These are phyloP conservation scores for Luffa aegyptiaca DNA, from an alignment of 306 rosid genomes.

Conservation along the genomic window DNA sequence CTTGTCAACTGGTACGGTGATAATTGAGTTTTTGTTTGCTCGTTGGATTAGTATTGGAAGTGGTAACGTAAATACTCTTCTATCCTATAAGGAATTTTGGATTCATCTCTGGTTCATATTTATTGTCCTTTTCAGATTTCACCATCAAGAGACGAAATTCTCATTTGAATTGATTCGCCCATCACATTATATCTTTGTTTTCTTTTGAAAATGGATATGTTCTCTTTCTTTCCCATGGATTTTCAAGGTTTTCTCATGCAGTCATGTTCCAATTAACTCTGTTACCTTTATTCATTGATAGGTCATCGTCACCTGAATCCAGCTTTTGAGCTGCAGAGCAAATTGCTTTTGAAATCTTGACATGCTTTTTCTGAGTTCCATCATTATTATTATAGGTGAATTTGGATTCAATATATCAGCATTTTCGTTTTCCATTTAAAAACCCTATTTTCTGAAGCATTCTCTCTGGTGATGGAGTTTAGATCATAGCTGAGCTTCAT, in stretches of 20 bases:
- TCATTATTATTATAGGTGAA: constrained; percentile 35
- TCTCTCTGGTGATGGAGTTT: background rate
- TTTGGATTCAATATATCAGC: constrained; percentile 26
- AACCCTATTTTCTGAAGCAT: background rate
- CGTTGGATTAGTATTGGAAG: constrained; percentile 13
- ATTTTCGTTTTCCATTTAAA: constrained; percentile 19
- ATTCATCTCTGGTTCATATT: constrained; percentile 34
- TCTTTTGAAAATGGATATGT: constrained; percentile 23
- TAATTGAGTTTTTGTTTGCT: constrained; percentile 26
- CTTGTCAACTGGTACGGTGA: constrained; percentile 25
- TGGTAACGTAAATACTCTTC: constrained; percentile 27
- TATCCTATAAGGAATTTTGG: constrained; percentile 29
- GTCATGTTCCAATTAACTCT: constrained; percentile 7
- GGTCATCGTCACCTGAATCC: constrained; percentile 58
- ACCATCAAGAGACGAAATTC: constrained; percentile 36
- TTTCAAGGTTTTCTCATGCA: constrained; percentile 20
- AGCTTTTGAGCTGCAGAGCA: constrained; percentile 37
- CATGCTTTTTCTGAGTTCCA: constrained; percentile 21
- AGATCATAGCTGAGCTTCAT: background rate
- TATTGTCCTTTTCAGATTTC: constrained; percentile 43
- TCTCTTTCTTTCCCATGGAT: constrained; percentile 48
- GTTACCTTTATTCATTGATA: constrained; percentile 34
- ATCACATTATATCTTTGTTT: constrained; percentile 10
- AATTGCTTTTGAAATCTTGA: constrained; percentile 35
- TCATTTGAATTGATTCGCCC: constrained; percentile 29